Evolutionary conservation across 176 grass and related monocot genomes (phyloP).

Genomic region (Guadua angustifolia): DNA sequence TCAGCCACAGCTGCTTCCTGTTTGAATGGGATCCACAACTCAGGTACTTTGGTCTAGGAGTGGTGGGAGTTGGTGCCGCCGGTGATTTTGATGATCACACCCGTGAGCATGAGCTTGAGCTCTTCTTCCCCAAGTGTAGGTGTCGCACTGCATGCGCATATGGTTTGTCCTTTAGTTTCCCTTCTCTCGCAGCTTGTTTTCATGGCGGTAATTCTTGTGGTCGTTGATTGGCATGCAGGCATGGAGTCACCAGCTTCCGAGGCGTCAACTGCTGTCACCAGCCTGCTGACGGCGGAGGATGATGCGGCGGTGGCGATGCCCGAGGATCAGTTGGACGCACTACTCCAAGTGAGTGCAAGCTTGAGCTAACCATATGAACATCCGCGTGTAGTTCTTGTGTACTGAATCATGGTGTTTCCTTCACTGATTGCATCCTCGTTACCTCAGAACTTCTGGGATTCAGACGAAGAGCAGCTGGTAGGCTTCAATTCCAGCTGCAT

Average conservation of each 20-base stretch:
- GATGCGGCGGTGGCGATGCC: neutral
- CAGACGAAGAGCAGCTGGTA: slow-evolving; percentile 19
- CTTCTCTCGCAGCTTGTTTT: neutral
- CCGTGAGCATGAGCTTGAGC: slow-evolving; percentile 26
- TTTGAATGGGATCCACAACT: slow-evolving; percentile 50
- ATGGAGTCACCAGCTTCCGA: slow-evolving; percentile 34
- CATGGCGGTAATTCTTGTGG: neutral
- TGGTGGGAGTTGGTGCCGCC: neutral
- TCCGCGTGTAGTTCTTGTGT: neutral
- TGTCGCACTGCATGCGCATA: neutral
- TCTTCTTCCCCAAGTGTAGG: slow-evolving; percentile 52
- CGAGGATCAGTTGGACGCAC: slow-evolving; percentile 45
- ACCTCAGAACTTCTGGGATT: slow-evolving; percentile 52
- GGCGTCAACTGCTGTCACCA: neutral
- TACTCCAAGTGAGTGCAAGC: slow-evolving; percentile 54
- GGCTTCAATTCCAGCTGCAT: slow-evolving; percentile 18
- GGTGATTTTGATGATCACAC: neutral
- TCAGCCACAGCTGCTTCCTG: slow-evolving; percentile 32
- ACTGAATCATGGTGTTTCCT: neutral
- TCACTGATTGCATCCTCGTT: slow-evolving; percentile 11
- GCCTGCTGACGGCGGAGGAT: neutral
- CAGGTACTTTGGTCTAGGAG: slow-evolving; percentile 43
- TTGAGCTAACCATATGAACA: neutral
- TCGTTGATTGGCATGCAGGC: neutral
- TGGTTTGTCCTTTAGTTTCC: neutral